Percentiles rank a stretch among this genome's conserved stretches.
These are phyloP conservation scores for Candida chilensis DNA, from an alignment of 805 yeast species.

Conservation along the genomic window DNA sequence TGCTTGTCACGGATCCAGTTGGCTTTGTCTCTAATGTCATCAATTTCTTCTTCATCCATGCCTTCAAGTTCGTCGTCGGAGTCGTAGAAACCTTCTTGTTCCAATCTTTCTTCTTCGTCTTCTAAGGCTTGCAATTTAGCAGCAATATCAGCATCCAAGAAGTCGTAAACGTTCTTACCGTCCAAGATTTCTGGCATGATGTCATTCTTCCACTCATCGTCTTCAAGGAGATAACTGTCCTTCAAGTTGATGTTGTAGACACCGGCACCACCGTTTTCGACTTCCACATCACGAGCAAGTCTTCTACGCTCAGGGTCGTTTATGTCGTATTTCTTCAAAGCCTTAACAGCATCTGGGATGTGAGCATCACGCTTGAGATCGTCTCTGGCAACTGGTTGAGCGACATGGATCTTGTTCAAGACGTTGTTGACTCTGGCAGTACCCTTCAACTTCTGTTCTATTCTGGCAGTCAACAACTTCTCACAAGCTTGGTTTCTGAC, in stretches of 20 bases:
- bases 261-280: slow-evolving; percentile 98
- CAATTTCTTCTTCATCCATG: slow-evolving; percentile 47
- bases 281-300: slow-evolving; percentile 84
- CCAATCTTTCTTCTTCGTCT: slow-evolving; percentile 93
- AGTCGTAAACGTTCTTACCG: slow-evolving; percentile 95
- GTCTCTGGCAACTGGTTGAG: slow-evolving; percentile 85
- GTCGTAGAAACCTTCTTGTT: slow-evolving; percentile 91
- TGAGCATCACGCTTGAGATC: slow-evolving; percentile 69
- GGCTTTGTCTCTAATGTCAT: slow-evolving; percentile 78
- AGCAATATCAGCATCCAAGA: slow-evolving; percentile 92
- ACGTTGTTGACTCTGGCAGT: slow-evolving; percentile 83
- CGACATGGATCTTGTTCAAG: slow-evolving; percentile 91
- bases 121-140: slow-evolving; percentile 91
- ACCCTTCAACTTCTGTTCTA: slow-evolving; percentile 93
- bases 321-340: slow-evolving; percentile 57
- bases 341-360: slow-evolving; percentile 71
- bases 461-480: slow-evolving; percentile 87
- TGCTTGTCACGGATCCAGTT: slow-evolving; percentile 93
- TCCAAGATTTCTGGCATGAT: slow-evolving; percentile 93
- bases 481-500: slow-evolving; percentile 98
- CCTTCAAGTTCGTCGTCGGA: slow-evolving; percentile 66
- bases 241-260: slow-evolving; percentile 90
- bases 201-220: slow-evolving; percentile 97
- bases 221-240: slow-evolving; percentile 85
- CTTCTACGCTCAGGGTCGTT: slow-evolving; percentile 75